These are phyloP conservation scores for Echria macrotheca DNA, from an alignment of 495 filamentous ascomycete species.

Conservation along the genomic window DNA sequence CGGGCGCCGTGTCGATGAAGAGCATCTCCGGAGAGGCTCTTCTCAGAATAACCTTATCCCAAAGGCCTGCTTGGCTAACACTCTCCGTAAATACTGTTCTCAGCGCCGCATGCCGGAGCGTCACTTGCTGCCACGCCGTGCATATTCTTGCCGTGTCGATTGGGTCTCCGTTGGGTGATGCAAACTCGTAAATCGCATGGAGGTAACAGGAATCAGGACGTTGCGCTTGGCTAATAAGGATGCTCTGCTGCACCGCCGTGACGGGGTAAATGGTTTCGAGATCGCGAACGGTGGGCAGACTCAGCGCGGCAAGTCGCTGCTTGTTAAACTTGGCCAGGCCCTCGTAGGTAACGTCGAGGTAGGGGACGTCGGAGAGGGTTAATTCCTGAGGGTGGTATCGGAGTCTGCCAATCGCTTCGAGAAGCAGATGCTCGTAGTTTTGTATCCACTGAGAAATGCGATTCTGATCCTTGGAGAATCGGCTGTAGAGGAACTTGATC, in stretches of 20 bases:
- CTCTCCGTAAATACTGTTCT: slow-evolving; percentile 42
- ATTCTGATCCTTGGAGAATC: slow-evolving; percentile 52
- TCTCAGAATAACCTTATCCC: slow-evolving; percentile 38
- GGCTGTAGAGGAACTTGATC: slow-evolving; percentile 61
- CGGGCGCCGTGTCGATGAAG: slow-evolving; percentile 38
- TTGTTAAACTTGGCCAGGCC: slow-evolving; percentile 49
- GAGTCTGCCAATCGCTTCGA: slow-evolving; percentile 45
- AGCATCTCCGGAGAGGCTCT: slow-evolving; percentile 42
- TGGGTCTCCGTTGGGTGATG: slow-evolving; percentile 28
- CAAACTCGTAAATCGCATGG: slow-evolving; percentile 57
- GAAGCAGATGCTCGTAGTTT: slow-evolving; percentile 51
- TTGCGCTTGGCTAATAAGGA: slow-evolving; percentile 55
- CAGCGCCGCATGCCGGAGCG: slow-evolving; percentile 33
- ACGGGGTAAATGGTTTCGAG: slow-evolving; percentile 57
- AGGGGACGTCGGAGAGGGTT: slow-evolving; percentile 58
- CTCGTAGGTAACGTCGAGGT: slow-evolving; percentile 56
- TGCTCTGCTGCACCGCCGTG: slow-evolving; percentile 62
- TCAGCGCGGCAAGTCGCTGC: slow-evolving; percentile 44
- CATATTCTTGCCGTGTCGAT: slow-evolving; percentile 40
- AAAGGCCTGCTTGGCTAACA: slow-evolving; percentile 34
- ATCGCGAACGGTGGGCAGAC: slow-evolving; percentile 37
- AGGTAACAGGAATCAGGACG: slow-evolving; percentile 55
- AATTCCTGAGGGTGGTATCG: slow-evolving; percentile 43
- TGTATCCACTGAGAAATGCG: slow-evolving; percentile 55
- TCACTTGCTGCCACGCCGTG: slow-evolving; percentile 40